Evolutionary conservation across 2,329 filamentous ascomycete species (phyloP), one percentile per base, ranked within the genome.

Genomic region (Fusarium praegraminearum): DNA sequence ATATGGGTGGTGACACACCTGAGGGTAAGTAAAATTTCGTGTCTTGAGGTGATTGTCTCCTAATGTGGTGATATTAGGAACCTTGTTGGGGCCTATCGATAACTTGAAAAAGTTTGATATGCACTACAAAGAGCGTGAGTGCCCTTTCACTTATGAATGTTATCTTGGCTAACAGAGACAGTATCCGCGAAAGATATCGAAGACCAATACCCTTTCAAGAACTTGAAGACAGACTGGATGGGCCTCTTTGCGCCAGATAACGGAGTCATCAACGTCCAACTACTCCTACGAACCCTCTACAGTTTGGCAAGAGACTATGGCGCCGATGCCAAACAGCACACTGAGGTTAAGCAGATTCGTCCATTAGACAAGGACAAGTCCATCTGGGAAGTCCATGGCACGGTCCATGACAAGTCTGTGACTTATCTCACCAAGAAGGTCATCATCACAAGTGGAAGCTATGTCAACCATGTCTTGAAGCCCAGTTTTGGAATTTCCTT

Each of bases 391-490:
- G 58, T 67, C 1, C 53, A 67, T 11, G 44, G 63, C 1, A 38
- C 30, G 3, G 30, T 46, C 1, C 63, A 68, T 22, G 44, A 24
- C 3, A 38, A 35, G 7, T 32, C 38, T 2, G 44, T 32, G 11
- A 53, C 35, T 6, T 67, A 68, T 1, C 12, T 35, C 5, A 40
- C 65, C 5, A 68, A 55, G 43, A 67, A 67, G n/a, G 41, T 68
- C 3, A 51, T 68, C 5, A 67, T 68, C 1, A 58, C 65, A 1
- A 52, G 52, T 20, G 58, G 65, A 3, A 51, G 45, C 7, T 68
- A 68, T n/a, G 52, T 67, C 26, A 68, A 68, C 5, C 65, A 68
- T 24, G 49, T 63, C 2, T n/a, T 68, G 16, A 67, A 49, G 5
- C 65, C 65, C 1, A 68, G 65, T 5, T 68, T 70, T 4, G 55